Base-by-base conservation (phyloP, 2,329 filamentous ascomycete genomes). In the Fusarium albidum region DNA sequence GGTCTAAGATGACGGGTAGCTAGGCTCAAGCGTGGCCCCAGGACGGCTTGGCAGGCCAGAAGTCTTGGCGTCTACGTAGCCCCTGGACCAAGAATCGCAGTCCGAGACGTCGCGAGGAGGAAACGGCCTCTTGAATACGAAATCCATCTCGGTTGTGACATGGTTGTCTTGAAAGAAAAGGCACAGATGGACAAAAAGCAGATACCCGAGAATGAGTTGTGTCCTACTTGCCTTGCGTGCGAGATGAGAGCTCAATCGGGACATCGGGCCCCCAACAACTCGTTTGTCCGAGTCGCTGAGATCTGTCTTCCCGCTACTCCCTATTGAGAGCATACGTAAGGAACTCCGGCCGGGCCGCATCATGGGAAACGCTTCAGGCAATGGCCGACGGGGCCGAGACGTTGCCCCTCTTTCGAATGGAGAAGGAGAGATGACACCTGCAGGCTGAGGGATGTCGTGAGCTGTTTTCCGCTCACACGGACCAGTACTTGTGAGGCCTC, bases 1-100 rank as follows among this genome's bases (percentile, higher is more conserved):
- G 62, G 47, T 50, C 56, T 55, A 55, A 65, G 50, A 52, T 57
- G 41, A 55, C 52, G 46, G 45, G 25, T 40, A 52, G 51, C 50
- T 45, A 52, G 29, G 37, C 46, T 42, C 45, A 34, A 49, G 18
- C 46, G 29, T 29, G 21, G 29, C 26, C 31, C 37, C 15, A 28
- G 29, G 31, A 47, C 42, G 21, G 41, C 58, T 62, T 62, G 41
- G 54, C 54, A 62, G 55, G 46, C 58, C 35, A 25, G 14, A 15
- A 43, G 15, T 21, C 58, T 62, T 59, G 59, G 59, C 59, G 28
- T 56, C 44, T 51, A 55, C 55, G 33, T 42, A 47, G 42, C 49
- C 40, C 46, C 44, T 29, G 47, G 40, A 55, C 25, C 18, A 41
- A 47, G 35, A 42, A 25, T 18, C 39, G n/a, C 40, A 25, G 37